These are phyloP conservation scores for Speleostelium caveatum DNA, from an alignment of 78 protist species.

Conservation along the genomic window DNA sequence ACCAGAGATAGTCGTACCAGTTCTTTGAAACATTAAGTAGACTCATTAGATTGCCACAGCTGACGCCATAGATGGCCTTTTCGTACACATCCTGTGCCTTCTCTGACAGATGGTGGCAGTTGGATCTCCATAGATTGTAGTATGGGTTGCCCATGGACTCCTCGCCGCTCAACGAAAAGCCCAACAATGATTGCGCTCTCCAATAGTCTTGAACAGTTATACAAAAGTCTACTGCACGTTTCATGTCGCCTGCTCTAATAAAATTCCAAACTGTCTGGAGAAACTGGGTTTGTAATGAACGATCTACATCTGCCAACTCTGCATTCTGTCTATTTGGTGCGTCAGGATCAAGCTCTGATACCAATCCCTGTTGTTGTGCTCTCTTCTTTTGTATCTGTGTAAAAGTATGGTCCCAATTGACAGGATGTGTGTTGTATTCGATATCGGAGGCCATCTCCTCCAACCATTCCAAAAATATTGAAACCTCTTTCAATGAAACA, in stretches of 20 bases:
- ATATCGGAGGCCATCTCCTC: slow-evolving; percentile 50
- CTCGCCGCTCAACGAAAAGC: neutral
- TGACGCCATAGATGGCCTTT: slow-evolving; percentile 43
- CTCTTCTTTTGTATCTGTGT: neutral
- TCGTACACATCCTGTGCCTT: slow-evolving; percentile 17
- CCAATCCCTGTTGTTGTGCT: neutral
- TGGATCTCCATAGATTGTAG: slow-evolving; percentile 47
- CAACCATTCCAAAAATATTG: slow-evolving; percentile 58
- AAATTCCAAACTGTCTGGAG: slow-evolving; percentile 28
- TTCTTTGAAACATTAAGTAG: slow-evolving; percentile 12
- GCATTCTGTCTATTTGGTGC: slow-evolving; percentile 20
- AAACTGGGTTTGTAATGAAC: slow-evolving; percentile 8
- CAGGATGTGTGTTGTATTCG: slow-evolving; percentile 9
- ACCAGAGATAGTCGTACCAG: slow-evolving; percentile 76
- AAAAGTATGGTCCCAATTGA: slow-evolving; percentile 40
- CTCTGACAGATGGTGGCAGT: slow-evolving; percentile 9
- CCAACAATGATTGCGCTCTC: slow-evolving; percentile 64
- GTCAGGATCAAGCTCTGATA: slow-evolving; percentile 39
- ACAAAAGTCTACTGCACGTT: slow-evolving; percentile 28
- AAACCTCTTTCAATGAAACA: slow-evolving; percentile 4
- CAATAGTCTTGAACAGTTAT: slow-evolving; percentile 17
- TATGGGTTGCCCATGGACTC: slow-evolving; percentile 53
- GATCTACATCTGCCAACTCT: slow-evolving; percentile 22
- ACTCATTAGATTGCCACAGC: slow-evolving; percentile 15
- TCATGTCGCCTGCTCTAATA: slow-evolving; percentile 39